Evolutionary conservation across 805 yeast genomes (phyloP), one percentile per base, ranked within the genome.

Genomic region (Teunomyces tritomae): DNA sequence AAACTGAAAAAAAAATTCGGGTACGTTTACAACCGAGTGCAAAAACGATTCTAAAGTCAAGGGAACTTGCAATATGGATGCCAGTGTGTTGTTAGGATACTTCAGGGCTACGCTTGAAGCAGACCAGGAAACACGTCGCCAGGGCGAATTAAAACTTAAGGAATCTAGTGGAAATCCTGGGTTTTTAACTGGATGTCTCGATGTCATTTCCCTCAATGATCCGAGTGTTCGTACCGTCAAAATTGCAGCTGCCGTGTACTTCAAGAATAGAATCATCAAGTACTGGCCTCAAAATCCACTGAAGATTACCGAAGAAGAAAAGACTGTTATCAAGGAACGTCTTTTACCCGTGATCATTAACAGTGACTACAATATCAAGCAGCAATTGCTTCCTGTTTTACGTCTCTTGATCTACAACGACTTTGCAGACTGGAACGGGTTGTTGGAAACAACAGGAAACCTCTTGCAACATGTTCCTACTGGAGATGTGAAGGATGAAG

Each of bases 171-270:
- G 61, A 27, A 64, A 76, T 3, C 81, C 87, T 1, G 96, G 96
- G 4, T 91, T 91, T 60, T 68, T 89, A 34, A 86, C 86, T 4
- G 91, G 92, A 1, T 87, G 96, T 64, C 70, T 92, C 41, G 92
- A 88, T 60, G 84, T 90, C 44, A 74, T 89, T 14, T 62, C 77
- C 13, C 78, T 80, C 16, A 67, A 67, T 5, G 79, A 76, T 13
- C 32, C 49, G 11, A 44, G 35, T 11, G 46, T 47, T 34, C 29
- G 43, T 20, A 16, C 51, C 2, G 74, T 86, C 43, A 78, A 83
- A 55, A 70, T 81, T 43, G 87, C 95, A 9, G 85, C 95, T 2
- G 90, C 94, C 0, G 83, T 92, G 4, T 89, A 82, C 64, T 80
- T 89, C 64, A 92, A 92, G 63, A 91, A 92, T 64, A 76, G 83